Conservation (phyloP, 1,284 basidiomycete species). For the Earliella scabrosa region DNA sequence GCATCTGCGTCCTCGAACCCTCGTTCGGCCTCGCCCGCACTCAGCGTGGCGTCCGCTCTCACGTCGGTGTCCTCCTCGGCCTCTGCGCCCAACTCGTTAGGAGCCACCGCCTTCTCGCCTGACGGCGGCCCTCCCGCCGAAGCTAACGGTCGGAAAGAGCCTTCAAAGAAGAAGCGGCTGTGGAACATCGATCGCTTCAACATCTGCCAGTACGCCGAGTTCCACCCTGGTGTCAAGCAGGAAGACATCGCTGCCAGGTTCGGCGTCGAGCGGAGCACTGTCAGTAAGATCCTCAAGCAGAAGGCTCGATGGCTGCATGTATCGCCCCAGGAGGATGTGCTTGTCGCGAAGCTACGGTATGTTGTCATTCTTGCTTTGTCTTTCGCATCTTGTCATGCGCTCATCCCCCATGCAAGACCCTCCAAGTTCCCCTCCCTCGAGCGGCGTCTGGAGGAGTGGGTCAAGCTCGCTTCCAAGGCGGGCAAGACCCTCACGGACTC, state of each 20-base stretch:
- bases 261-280: conserved; percentile 89
- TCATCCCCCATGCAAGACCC: conserved; percentile 46
- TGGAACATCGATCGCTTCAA: conserved; percentile 74
- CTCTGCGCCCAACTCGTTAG: conserved; percentile 39
- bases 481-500: conserved; percentile 69
- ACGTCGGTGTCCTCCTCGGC: conserved; percentile 53
- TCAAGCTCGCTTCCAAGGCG: conserved; percentile 41
- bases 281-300: conserved; percentile 89
- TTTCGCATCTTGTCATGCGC: conserved; percentile 3
- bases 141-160: conserved; percentile 28
- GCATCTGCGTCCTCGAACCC: conserved; percentile 40
- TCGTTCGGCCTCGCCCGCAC: conserved; percentile 63
- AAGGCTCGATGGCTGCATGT: conserved; percentile 83
- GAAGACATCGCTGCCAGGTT: conserved; percentile 81
- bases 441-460: conserved; percentile 43
- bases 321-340: conserved; percentile 56
- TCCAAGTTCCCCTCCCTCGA: conserved; percentile 85
- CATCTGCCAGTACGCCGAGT: conserved; percentile 74
- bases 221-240: conserved; percentile 71
- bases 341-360: conserved; percentile 70
- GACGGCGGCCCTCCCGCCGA: conserved; percentile 15
- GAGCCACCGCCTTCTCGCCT: conserved; percentile 28
- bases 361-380: conserved; percentile 14
- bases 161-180: conserved; percentile 70
- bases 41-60: conserved; percentile 56